These are phyloP conservation scores for Peronospora belbahrii DNA, from an alignment of 352 stramenopile species.

Conservation along the genomic window DNA sequence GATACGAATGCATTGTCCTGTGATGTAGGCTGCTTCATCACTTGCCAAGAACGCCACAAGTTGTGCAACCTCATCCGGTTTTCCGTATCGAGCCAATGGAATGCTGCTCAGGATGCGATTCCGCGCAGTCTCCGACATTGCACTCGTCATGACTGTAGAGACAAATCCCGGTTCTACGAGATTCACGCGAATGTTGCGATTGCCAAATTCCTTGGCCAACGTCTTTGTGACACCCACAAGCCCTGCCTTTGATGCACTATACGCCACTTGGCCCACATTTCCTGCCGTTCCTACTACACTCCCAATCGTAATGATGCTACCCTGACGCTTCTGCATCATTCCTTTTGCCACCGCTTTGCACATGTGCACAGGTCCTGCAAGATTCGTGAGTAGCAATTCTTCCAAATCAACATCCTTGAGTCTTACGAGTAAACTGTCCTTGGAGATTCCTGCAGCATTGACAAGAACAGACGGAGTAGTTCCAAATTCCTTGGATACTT, in stretches of 20 bases:
- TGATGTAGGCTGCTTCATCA: conserved; percentile 78
- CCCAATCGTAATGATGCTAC: conserved; percentile 78
- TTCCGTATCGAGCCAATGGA: conserved; percentile 52
- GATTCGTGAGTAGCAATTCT: conserved; percentile 63
- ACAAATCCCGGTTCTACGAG: conserved; percentile 84
- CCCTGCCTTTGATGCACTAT: conserved; percentile 77
- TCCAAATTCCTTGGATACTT: conserved; percentile 35
- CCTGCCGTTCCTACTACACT: conserved; percentile 71
- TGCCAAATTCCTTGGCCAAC: conserved; percentile 78
- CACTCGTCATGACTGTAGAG: conserved; percentile 69
- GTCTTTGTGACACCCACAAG: conserved; percentile 70
- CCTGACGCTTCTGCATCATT: conserved; percentile 69
- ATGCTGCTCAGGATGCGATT: conserved; percentile 44
- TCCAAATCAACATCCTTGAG: conserved; percentile 56
- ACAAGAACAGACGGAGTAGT: conserved; percentile 47
- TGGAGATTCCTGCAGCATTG: conserved; percentile 63
- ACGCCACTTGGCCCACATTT: conserved; percentile 73
- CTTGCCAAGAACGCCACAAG: conserved; percentile 74
- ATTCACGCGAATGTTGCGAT: conserved; percentile 82
- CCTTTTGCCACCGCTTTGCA: conserved; percentile 62
- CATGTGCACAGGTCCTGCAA: conserved; percentile 66
- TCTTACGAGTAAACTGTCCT: conserved; percentile 64
- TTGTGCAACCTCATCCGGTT: conserved; percentile 63
- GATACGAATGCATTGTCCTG: conserved; percentile 72
- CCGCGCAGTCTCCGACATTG: conserved; percentile 44